phyloP scores from a whole-genome alignment of 1,284 basidiomycete species.

The Fistulinella staudtii region DNA sequence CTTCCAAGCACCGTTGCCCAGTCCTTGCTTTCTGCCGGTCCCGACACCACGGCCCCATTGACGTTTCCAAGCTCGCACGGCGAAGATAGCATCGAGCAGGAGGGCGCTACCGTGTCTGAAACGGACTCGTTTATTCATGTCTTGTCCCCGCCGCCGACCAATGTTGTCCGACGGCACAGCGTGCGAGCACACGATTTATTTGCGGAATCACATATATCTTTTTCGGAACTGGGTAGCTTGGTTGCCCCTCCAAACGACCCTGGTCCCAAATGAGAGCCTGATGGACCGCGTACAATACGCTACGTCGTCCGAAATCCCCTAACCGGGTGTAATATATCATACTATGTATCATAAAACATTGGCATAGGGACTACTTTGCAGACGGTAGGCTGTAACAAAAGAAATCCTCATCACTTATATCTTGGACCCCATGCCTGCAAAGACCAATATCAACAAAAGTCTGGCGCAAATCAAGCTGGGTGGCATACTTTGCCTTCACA shows the following conservation, averaged over 20 bases:
- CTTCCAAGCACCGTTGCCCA: constrained; percentile 9
- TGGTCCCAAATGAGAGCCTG: not conserved
- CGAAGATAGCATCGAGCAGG: not conserved
- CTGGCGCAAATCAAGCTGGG: not conserved
- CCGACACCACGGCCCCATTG: not conserved
- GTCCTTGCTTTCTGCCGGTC: not conserved
- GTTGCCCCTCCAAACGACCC: constrained; percentile 10
- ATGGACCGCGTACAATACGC: too few species aligned
- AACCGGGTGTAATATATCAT: not conserved
- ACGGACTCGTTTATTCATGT: constrained; percentile 18
- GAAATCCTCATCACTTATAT: constrained; percentile 41
- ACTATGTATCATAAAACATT: not conserved
- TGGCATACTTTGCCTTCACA: constrained; percentile 51
- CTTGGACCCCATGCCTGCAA: constrained; percentile 39
- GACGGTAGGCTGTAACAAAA: constrained; percentile 19
- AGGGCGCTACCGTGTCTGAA: constrained; percentile 1
- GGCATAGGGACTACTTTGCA: too few species aligned
- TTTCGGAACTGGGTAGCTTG: constrained; percentile 25
- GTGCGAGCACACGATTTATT: constrained; percentile 26
- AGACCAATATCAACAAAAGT: not conserved
- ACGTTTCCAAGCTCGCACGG: not conserved
- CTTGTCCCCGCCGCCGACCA: constrained; percentile 19
- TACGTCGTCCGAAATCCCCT: too few species aligned
- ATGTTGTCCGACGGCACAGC: constrained; percentile 15
- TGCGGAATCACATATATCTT: constrained; percentile 25